Evolutionary conservation across 1,284 basidiomycete species (phyloP).

Genomic region (Cutaneotrichosporon cyanovorans): DNA sequence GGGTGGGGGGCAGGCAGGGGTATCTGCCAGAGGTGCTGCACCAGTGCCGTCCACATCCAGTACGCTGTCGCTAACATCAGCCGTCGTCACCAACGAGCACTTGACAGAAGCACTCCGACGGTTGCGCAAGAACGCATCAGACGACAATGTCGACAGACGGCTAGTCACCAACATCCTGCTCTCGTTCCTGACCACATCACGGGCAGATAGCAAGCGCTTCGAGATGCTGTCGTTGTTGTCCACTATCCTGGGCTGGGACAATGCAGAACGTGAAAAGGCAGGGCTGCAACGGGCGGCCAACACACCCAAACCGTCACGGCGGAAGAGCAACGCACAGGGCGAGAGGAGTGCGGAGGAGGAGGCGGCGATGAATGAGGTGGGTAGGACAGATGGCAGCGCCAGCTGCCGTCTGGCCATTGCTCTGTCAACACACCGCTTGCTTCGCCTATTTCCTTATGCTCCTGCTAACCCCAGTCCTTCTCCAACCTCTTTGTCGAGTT

Average conservation of each 20-base stretch:
- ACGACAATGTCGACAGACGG: constrained; percentile 83
- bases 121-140: constrained; percentile 72
- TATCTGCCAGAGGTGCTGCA: neutral
- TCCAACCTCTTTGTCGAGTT: constrained; percentile 93
- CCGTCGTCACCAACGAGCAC: constrained; percentile 94
- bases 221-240: constrained; percentile 89
- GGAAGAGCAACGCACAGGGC: constrained; percentile 60
- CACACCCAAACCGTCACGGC: constrained; percentile 41
- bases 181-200: constrained; percentile 82
- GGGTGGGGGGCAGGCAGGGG: too few species aligned
- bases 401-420: too few species aligned
- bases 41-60: too few species aligned
- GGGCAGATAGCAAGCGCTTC: constrained; percentile 88
- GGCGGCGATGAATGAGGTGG: constrained; percentile 45
- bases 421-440: too few species aligned
- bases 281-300: constrained; percentile 60
- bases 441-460: too few species aligned
- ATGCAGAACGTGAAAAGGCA: constrained; percentile 80
- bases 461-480: constrained; percentile 60
- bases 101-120: constrained; percentile 93
- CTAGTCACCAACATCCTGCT: constrained; percentile 92
- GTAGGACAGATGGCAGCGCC: constrained; percentile 5
- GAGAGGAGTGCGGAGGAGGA: constrained; percentile 28
- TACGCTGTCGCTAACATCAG: constrained; percentile 48
- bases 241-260: constrained; percentile 83